A percentile compares a stretch with the other conserved stretches of the same genome.
Evolutionary conservation across 495 filamentous ascomycete genomes (phyloP).

Genomic region (Neurospora tetraspora): DNA sequence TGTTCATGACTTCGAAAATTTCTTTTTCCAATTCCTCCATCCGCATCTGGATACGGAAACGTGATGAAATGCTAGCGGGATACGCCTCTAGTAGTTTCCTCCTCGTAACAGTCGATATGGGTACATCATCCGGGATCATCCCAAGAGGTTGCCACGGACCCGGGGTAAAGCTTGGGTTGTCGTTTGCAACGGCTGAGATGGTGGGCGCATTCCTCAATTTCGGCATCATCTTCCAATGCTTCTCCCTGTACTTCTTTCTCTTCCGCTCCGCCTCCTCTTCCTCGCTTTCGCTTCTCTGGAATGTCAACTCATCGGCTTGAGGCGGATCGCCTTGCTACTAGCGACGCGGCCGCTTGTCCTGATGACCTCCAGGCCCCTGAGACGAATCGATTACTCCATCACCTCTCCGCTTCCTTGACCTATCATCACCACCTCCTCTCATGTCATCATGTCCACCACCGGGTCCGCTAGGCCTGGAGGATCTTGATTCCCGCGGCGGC

Average conservation of each 20-base stretch:
- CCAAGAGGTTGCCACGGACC: not conserved
- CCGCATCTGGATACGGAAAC: not conserved
- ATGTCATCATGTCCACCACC: slow-evolving; percentile 6
- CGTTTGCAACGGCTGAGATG: not conserved
- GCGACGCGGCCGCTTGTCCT: slow-evolving; percentile 24
- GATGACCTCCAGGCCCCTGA: slow-evolving; percentile 9
- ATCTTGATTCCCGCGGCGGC: slow-evolving; percentile 17
- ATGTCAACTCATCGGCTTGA: not conserved
- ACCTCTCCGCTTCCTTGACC: slow-evolving; percentile 23
- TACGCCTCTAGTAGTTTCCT: not conserved
- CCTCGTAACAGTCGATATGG: not conserved
- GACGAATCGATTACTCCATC: slow-evolving; percentile 14
- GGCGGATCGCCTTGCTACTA: slow-evolving; percentile 3
- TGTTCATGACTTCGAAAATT: not conserved
- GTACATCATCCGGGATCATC: not conserved
- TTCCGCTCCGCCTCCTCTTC: not conserved
- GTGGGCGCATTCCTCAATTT: not conserved
- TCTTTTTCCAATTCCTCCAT: not conserved
- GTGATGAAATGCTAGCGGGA: not conserved
- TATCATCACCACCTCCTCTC: slow-evolving; percentile 16
- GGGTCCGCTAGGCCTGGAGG: slow-evolving; percentile 8
- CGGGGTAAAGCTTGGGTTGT: not conserved
- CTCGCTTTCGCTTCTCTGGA: not conserved
- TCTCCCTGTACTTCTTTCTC: not conserved
- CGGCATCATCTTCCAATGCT: not conserved